Conservation (phyloP, 116 monocot species). For the Cymodocea nodosa region DNA sequence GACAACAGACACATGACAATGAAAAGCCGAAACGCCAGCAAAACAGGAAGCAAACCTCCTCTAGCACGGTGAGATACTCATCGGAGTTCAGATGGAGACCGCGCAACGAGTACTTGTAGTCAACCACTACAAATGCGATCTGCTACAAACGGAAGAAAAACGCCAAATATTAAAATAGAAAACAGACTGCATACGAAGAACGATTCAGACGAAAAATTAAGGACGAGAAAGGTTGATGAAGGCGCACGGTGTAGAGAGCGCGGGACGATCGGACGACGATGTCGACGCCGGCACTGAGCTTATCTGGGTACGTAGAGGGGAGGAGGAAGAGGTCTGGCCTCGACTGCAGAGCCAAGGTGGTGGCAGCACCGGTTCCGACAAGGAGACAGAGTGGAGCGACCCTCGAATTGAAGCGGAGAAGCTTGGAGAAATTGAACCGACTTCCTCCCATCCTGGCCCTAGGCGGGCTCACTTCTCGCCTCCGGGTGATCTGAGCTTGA, state of each 20-base stretch:
- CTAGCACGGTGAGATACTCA: constrained; percentile 1
- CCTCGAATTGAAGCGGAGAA: constrained; percentile 1
- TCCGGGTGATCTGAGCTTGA: too few relatives aligned
- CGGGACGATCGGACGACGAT: constrained; percentile 8
- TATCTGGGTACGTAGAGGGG: background rate
- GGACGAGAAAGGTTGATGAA: background rate
- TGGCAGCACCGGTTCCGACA: constrained; percentile 1
- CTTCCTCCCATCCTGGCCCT: background rate
- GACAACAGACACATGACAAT: background rate
- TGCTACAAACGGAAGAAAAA: background rate
- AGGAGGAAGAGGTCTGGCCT: background rate
- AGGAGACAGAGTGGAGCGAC: constrained; percentile 5
- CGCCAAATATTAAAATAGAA: background rate
- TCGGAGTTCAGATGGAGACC: constrained; percentile 2
- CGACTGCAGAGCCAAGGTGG: background rate
- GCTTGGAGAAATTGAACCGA: background rate
- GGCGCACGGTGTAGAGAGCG: constrained; percentile 10
- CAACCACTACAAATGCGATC: constrained; percentile 13
- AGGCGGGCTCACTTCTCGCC: too few relatives aligned
- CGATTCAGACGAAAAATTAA: background rate
- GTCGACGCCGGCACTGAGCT: constrained; percentile 1
- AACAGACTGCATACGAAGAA: background rate
- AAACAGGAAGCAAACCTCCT: constrained; percentile 1
- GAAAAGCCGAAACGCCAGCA: background rate
- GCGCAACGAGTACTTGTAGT: constrained; percentile 21